Evolutionary conservation across 495 filamentous ascomycete genomes (phyloP), one percentile per base, ranked within the genome.

Genomic region (Talaromyces nanjingensis): DNA sequence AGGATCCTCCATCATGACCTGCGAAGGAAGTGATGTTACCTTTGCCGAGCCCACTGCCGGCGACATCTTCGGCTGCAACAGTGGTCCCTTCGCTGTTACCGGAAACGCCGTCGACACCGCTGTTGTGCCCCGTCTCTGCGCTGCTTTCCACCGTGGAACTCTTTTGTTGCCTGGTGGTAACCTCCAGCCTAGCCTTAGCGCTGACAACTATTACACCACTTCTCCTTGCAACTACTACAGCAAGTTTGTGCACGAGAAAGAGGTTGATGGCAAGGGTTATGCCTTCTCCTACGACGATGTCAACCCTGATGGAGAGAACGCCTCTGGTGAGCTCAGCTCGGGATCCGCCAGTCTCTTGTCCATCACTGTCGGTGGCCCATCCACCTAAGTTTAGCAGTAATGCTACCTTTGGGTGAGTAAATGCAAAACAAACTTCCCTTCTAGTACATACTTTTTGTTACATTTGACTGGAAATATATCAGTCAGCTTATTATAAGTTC

Each of bases 201-300:
- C 80, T 2, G 64, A 68, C 1, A 70, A 66, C 20, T 89, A 86
- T 69, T 90, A 89, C 69, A 64, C 71, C 59, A 69, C 80, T 12
- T 59, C 66, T 5, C 73, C 83, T 34, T 90, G 88, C 27, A 92
- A 92, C 67, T 87, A 91, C 71, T 92, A 90, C 68, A 75, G 85
- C 20, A 72, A 86, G 18, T 81, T 91, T 62, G 81, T 88, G 62
- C 89, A 92, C 73, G 76, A 69, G 18, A 79, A 79, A 34, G 86
- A 85, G 64, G 63, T 83, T 9, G 87, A 88, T 72, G 79, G 81
- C 6, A 74, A 80, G n/a, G 89, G 89, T 4, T 92, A 91, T 74
- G 87, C 88, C 3, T 91, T 91, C 68, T 88, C 89, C 1, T 92
- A 91, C 70, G 89, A 92, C 68, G 89, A 92, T 72, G 89, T 91